Percentiles rank a stretch among this genome's conserved stretches.
Conservation (phyloP, 352 stramenopile genomes). For the Phytophthora melonis region DNA sequence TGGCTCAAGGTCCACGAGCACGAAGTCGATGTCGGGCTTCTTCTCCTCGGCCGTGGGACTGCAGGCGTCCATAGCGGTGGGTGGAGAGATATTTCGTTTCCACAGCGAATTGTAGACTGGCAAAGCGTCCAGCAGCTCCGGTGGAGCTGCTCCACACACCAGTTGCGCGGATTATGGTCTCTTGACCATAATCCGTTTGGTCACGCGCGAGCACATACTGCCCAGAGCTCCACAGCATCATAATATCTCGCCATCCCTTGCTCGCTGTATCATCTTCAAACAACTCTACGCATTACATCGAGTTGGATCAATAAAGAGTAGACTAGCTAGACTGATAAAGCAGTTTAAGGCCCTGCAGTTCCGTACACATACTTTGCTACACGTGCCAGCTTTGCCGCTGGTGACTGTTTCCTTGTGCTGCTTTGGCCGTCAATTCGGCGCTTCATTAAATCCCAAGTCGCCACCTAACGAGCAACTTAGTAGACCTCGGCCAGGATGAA, state of each 20-base stretch:
- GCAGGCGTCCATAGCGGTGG: constrained; percentile 13
- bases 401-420: background rate
- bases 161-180: too few relatives aligned
- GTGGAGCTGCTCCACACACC: too few relatives aligned
- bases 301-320: background rate
- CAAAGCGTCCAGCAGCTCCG: too few relatives aligned
- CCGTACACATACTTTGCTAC: background rate
- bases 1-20: constrained; percentile 59
- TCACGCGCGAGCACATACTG: too few relatives aligned
- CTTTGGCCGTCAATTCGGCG: too few relatives aligned
- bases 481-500: constrained; percentile 39
- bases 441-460: too few relatives aligned
- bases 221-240: too few relatives aligned
- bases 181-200: too few relatives aligned
- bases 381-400: background rate
- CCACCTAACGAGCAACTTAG: background rate
- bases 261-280: too few relatives aligned
- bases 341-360: constrained; percentile 1
- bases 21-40: constrained; percentile 39
- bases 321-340: constrained; percentile 10
- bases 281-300: background rate
- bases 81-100: too few relatives aligned
- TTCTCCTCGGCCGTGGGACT: background rate
- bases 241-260: too few relatives aligned
- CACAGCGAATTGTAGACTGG: constrained; percentile 15